Evolutionary conservation across 805 yeast genomes (phyloP).

Genomic region (Yueomyces sinensis): DNA sequence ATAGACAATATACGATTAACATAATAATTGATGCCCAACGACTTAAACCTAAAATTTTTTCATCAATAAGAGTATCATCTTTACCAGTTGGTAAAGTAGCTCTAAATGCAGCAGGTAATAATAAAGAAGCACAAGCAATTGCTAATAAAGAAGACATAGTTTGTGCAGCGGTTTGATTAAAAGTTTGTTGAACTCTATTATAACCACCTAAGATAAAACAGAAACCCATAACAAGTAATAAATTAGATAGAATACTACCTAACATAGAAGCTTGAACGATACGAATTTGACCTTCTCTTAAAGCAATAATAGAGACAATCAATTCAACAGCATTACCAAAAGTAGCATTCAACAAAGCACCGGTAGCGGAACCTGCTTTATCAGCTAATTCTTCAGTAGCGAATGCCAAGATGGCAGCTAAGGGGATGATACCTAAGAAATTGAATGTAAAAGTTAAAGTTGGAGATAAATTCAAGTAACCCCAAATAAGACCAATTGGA

Average conservation of each 20-base stretch:
- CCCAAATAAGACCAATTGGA: conserved; percentile 72
- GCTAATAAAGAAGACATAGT: conserved; percentile 93
- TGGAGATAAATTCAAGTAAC: conserved; percentile 41
- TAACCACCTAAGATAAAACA: conserved; percentile 89
- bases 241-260: conserved; percentile 80
- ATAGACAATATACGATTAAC: conserved; percentile 61
- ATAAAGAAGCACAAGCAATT: conserved; percentile 71
- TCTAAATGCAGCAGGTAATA: conserved; percentile 93
- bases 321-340: conserved; percentile 96
- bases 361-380: conserved; percentile 79
- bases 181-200: conserved; percentile 70
- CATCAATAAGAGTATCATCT: conserved; percentile 22
- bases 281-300: conserved; percentile 70
- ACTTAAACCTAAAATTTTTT: conserved; percentile 54
- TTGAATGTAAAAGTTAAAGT: conserved; percentile 53
- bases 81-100: conserved; percentile 46
- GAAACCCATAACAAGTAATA: conserved; percentile 81
- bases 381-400: conserved; percentile 88
- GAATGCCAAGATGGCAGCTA: conserved; percentile 79
- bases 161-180: conserved; percentile 94
- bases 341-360: conserved; percentile 89
- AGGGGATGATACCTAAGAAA: conserved; percentile 81
- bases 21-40: conserved; percentile 80
- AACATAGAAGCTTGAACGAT: conserved; percentile 96
- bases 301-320: conserved; percentile 84